Conservation (phyloP, 306 rosid species). For the Lathyrus oleraceus region DNA sequence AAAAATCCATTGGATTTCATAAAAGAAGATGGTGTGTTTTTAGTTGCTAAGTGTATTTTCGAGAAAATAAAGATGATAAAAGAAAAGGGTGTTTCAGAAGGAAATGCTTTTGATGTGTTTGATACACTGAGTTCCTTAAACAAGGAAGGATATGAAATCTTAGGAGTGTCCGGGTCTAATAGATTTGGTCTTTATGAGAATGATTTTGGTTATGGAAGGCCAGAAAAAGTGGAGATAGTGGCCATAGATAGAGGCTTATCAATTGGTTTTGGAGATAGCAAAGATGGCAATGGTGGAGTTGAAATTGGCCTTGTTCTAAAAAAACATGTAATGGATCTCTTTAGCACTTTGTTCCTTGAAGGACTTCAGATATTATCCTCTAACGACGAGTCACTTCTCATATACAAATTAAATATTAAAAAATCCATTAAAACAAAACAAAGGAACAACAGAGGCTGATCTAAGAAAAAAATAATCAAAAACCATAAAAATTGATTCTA, state of each 20-base stretch:
- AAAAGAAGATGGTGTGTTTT: conserved; percentile 17
- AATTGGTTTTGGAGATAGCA: conserved; percentile 33
- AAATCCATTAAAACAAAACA: too few relatives aligned
- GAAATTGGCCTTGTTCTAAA: conserved; percentile 39
- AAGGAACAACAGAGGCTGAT: too few relatives aligned
- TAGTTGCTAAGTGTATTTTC: conserved; percentile 19
- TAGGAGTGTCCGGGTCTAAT: conserved; percentile 49
- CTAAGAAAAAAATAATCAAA: too few relatives aligned
- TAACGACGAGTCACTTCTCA: too few relatives aligned
- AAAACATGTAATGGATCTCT: conserved; percentile 19
- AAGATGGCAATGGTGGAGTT: conserved; percentile 36
- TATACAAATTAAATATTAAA: too few relatives aligned
- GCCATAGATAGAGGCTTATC: conserved; percentile 31
- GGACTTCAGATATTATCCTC: too few relatives aligned
- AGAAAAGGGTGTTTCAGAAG: background rate
- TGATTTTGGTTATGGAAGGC: conserved; percentile 60
- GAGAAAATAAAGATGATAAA: background rate
- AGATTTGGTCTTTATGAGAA: conserved; percentile 39
- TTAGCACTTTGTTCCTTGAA: conserved; percentile 12
- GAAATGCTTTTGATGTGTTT: accelerated
- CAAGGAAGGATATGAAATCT: background rate
- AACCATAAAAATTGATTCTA: too few relatives aligned
- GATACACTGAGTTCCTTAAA: accelerated
- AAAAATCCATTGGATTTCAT: background rate
- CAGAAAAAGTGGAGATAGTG: conserved; percentile 44